Evolutionary conservation across 208 protist genomes (phyloP).

Genomic region (Leishmania gerbilli): DNA sequence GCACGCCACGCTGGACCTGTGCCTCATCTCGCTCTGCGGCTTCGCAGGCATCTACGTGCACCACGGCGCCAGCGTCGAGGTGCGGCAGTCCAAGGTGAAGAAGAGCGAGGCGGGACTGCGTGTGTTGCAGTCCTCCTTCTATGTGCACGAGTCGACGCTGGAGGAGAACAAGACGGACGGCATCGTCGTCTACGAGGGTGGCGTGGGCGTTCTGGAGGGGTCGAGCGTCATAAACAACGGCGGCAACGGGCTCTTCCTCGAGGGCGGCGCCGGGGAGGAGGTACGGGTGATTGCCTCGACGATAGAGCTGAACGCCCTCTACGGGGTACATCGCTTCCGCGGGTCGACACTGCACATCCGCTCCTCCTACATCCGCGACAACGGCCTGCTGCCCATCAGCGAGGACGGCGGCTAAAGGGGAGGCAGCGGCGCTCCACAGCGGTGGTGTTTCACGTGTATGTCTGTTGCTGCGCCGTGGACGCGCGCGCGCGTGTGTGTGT

Average conservation of each 20-base stretch:
- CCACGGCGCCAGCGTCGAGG: slow-evolving; percentile 31
- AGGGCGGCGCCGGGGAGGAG: slow-evolving; percentile 22
- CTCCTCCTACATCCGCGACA: slow-evolving; percentile 57
- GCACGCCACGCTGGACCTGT: slow-evolving; percentile 42
- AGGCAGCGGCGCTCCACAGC: background rate
- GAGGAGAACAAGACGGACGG: slow-evolving; percentile 55
- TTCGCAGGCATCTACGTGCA: slow-evolving; percentile 59
- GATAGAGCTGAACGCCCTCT: slow-evolving; percentile 66
- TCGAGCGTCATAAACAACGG: slow-evolving; percentile 53
- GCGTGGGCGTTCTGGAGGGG: slow-evolving; percentile 36
- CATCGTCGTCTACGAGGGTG: slow-evolving; percentile 51
- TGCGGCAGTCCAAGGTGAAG: slow-evolving; percentile 49
- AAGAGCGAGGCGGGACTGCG: slow-evolving; percentile 55
- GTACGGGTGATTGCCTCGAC: slow-evolving; percentile 45
- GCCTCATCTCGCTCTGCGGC: slow-evolving; percentile 51
- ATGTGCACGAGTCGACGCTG: slow-evolving; percentile 45
- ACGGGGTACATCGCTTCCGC: slow-evolving; percentile 62
- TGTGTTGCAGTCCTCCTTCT: slow-evolving; percentile 20
- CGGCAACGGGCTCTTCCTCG: slow-evolving; percentile 63
- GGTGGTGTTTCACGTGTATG: background rate
- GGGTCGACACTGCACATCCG: slow-evolving; percentile 53
- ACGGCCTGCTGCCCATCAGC: slow-evolving; percentile 62
- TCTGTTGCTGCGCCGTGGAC: background rate
- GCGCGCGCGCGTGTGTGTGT: background rate
- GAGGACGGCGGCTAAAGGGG: slow-evolving; percentile 16